phyloP scores from a whole-genome alignment of 2,329 filamentous ascomycete species.

The Capronia epimyces region DNA sequence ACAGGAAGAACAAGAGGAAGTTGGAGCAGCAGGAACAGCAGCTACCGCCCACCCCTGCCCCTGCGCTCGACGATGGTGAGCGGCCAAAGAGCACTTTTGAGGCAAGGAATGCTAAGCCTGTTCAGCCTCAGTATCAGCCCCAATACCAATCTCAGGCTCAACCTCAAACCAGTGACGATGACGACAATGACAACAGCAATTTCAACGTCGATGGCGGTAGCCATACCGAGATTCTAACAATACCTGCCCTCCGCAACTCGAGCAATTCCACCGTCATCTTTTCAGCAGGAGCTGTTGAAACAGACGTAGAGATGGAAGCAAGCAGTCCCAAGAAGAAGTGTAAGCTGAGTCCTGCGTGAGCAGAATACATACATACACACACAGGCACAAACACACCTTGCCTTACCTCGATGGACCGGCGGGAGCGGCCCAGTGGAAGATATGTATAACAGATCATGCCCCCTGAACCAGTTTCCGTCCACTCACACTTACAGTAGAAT shows the following conservation, averaged over 20 bases:
- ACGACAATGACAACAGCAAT: not conserved
- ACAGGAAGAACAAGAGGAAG: conserved; percentile 15
- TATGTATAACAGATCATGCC: too few relatives aligned
- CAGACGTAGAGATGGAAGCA: not conserved
- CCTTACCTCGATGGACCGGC: too few relatives aligned
- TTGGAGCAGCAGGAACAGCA: not conserved
- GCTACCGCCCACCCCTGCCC: not conserved
- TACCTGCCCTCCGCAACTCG: too few relatives aligned
- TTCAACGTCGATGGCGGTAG: too few relatives aligned
- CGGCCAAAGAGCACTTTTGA: not conserved
- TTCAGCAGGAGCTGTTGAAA: not conserved
- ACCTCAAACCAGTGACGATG: not conserved
- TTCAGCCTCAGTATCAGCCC: not conserved
- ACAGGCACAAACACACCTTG: too few relatives aligned
- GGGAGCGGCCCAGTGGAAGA: too few relatives aligned
- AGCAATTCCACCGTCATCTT: too few relatives aligned
- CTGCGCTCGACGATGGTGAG: conserved; percentile 7
- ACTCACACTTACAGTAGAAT: too few relatives aligned
- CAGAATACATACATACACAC: too few relatives aligned
- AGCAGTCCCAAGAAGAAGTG: not conserved
- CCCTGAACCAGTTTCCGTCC: too few relatives aligned
- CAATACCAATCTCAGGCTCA: not conserved
- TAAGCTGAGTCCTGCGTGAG: not conserved
- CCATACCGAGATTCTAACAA: too few relatives aligned
- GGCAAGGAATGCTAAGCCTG: conserved; percentile 14